A percentile compares a stretch with the other conserved stretches of the same genome.
These are phyloP conservation scores for Mrakia frigida DNA, from an alignment of 768 basidiomycete species.

Conservation along the genomic window DNA sequence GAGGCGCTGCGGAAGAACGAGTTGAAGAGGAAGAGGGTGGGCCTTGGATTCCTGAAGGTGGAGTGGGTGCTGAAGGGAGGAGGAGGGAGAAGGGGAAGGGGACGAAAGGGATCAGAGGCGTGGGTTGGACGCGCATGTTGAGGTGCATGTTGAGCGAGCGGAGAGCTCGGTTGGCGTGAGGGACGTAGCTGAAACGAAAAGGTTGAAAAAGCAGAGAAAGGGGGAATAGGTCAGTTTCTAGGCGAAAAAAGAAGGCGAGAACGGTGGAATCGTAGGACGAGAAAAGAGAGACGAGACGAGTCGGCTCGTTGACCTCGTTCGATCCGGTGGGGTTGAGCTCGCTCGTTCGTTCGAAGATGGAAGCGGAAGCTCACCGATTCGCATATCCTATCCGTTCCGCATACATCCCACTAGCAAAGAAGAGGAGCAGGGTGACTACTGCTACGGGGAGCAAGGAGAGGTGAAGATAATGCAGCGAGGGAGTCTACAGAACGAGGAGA, in stretches of 20 bases:
- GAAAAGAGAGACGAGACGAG: background rate
- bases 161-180: conserved; percentile 86
- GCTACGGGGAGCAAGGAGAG: conserved; percentile 78
- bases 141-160: conserved; percentile 94
- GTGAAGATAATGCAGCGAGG: conserved; percentile 55
- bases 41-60: background rate
- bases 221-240: background rate
- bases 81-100: conserved; percentile 41
- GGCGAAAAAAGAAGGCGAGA: background rate
- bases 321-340: background rate
- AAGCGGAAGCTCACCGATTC: conserved; percentile 66
- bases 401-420: conserved; percentile 96
- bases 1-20: background rate
- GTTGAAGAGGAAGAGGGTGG: background rate
- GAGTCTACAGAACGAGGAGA: conserved; percentile 33
- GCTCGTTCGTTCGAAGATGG: no score
- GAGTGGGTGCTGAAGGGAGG: conserved; percentile 20
- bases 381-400: conserved; percentile 93
- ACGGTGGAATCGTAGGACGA: background rate
- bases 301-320: background rate
- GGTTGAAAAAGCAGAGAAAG: no score
- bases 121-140: conserved; percentile 73
- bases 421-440: conserved; percentile 82
- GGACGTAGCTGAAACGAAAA: conserved; percentile 71
- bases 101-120: conserved; percentile 45